Evolutionary conservation across 495 filamentous ascomycete species (phyloP).

Genomic region (Lasiosphaeria hispida): DNA sequence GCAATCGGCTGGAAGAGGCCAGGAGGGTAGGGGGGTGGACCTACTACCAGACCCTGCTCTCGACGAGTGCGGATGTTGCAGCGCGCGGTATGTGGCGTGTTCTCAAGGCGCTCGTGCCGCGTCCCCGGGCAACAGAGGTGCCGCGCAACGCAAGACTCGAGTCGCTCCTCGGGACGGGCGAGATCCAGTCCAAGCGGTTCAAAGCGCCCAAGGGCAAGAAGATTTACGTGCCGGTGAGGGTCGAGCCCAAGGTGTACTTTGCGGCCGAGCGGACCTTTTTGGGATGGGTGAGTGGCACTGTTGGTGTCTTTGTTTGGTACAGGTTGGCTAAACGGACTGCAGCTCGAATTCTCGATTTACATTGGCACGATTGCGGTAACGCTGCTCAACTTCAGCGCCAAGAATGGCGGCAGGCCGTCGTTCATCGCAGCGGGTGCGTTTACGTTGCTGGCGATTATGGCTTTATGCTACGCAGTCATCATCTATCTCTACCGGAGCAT

Average conservation of each 20-base stretch:
- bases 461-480: conserved; percentile 73
- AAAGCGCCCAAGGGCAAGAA: conserved; percentile 86
- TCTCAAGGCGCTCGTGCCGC: conserved; percentile 54
- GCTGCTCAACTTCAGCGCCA: conserved; percentile 77
- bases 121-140: conserved; percentile 59
- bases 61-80: conserved; percentile 29
- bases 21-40: conserved; percentile 67
- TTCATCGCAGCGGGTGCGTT: conserved; percentile 73
- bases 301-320: background rate
- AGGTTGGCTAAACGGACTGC: conserved; percentile 17
- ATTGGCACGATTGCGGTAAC: conserved; percentile 88
- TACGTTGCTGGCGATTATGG: conserved; percentile 71
- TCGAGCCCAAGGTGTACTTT: conserved; percentile 97
- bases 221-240: conserved; percentile 91
- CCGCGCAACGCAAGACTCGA: conserved; percentile 50
- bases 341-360: conserved; percentile 93
- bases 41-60: conserved; percentile 57
- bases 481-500: conserved; percentile 85
- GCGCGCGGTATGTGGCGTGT: conserved; percentile 40
- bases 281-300: conserved; percentile 64
- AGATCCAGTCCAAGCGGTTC: conserved; percentile 65
- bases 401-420: conserved; percentile 43
- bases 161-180: conserved; percentile 44
- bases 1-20: conserved; percentile 62
- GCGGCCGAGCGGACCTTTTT: conserved; percentile 95